Conservation (phyloP, 202 grass and related monocot species). For the Elaeis oleifera region DNA sequence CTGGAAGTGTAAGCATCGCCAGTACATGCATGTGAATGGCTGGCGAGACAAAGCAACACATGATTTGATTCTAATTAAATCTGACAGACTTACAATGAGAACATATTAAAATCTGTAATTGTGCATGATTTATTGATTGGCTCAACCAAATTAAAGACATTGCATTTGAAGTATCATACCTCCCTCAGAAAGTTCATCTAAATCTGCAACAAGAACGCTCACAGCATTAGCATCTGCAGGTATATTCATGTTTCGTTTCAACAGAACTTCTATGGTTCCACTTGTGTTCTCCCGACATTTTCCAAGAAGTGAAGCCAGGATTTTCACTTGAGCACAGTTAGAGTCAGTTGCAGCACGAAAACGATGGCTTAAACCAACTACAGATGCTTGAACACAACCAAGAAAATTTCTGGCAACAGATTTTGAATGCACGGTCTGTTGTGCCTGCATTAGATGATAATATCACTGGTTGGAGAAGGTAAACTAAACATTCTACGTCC, state of each 20-base stretch:
- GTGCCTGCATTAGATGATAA: slow-evolving; percentile 33
- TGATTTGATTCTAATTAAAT: too few species aligned
- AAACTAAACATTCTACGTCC: too few species aligned
- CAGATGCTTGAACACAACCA: slow-evolving; percentile 71
- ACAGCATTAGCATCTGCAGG: slow-evolving; percentile 85
- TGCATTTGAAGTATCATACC: slow-evolving; percentile 37
- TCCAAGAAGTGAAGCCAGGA: slow-evolving; percentile 56
- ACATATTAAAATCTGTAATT: too few species aligned
- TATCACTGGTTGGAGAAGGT: too few species aligned
- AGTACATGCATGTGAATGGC: too few species aligned
- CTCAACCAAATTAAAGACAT: not conserved
- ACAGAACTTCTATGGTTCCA: slow-evolving; percentile 66
- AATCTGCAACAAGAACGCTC: slow-evolving; percentile 61
- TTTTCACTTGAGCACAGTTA: slow-evolving; percentile 48
- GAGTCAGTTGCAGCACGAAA: slow-evolving; percentile 53
- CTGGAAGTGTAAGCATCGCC: too few species aligned
- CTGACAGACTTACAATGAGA: too few species aligned
- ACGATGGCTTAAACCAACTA: slow-evolving; percentile 78
- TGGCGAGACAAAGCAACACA: too few species aligned
- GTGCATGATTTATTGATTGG: too few species aligned
- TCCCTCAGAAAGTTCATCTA: slow-evolving; percentile 50
- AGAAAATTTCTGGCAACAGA: slow-evolving; percentile 27
- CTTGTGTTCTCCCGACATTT: slow-evolving; percentile 49
- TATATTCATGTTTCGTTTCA: slow-evolving; percentile 73
- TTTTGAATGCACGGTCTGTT: slow-evolving; percentile 39